These are phyloP conservation scores for Ophiocordyceps sinensis DNA, from an alignment of 2,329 filamentous ascomycete genomes.

Conservation along the genomic window DNA sequence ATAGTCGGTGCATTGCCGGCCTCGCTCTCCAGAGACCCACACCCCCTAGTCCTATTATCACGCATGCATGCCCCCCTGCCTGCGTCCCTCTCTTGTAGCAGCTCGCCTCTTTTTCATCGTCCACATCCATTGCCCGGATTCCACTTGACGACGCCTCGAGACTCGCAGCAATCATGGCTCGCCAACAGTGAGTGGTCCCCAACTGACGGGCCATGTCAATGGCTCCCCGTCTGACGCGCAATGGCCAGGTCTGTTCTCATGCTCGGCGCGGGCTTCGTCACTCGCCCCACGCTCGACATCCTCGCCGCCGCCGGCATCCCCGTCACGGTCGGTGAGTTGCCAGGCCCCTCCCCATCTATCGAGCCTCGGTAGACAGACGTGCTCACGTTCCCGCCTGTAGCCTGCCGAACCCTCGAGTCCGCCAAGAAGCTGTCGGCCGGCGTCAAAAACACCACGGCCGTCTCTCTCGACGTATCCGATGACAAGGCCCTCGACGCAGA, in stretches of 20 bases:
- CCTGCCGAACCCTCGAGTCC: conserved; percentile 66
- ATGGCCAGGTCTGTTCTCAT: conserved; percentile 14
- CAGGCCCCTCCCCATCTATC: not conserved
- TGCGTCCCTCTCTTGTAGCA: no score
- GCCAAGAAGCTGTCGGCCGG: conserved; percentile 63
- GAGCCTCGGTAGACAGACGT: not conserved
- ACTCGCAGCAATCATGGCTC: conserved; percentile 1
- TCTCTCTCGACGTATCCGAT: conserved; percentile 75
- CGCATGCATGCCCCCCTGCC: no score
- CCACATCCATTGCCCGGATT: no score
- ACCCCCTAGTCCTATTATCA: no score
- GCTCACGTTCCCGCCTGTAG: conserved; percentile 22
- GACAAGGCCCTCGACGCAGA: conserved; percentile 63
- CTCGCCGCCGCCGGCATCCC: conserved; percentile 43
- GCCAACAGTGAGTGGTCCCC: conserved; percentile 5
- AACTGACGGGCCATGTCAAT: not conserved
- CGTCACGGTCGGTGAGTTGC: conserved; percentile 46
- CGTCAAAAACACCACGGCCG: conserved; percentile 57
- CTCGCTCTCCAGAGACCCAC: no score
- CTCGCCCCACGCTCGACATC: conserved; percentile 47
- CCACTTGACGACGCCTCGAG: not conserved
- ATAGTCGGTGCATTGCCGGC: no score
- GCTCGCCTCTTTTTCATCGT: no score
- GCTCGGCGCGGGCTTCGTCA: conserved; percentile 43
- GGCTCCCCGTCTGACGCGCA: not conserved